Conservation (phyloP, 495 filamentous ascomycete species). For the Hypomontagnella monticulosa region DNA sequence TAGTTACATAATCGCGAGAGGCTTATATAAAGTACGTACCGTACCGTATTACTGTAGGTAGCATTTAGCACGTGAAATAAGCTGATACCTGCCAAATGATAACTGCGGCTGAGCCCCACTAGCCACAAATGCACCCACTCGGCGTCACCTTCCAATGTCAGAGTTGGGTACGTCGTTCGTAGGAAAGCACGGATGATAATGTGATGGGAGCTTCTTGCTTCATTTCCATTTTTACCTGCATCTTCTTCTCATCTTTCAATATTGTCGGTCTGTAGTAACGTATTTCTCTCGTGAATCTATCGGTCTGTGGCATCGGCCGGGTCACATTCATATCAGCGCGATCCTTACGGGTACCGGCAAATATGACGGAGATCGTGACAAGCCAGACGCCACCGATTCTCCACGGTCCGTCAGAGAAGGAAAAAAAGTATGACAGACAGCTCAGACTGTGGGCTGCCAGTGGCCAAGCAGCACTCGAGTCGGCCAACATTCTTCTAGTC, state of each 20-base stretch:
- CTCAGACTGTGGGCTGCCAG: slow-evolving; percentile 94
- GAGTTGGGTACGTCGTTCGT: too few species aligned
- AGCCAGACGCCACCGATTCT: slow-evolving; percentile 63
- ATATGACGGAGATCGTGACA: slow-evolving; percentile 59
- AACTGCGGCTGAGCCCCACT: slow-evolving; percentile 24
- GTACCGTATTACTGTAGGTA: not conserved
- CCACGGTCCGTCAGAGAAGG: slow-evolving; percentile 79
- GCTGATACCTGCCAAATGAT: not conserved
- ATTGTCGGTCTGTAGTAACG: too few species aligned
- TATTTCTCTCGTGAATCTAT: not conserved
- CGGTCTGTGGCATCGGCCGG: slow-evolving; percentile 3
- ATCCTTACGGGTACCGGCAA: slow-evolving; percentile 24
- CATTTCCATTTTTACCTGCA: not conserved
- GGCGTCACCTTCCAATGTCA: not conserved
- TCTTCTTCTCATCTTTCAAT: not conserved
- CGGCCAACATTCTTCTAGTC: slow-evolving; percentile 85
- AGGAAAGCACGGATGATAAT: not conserved
- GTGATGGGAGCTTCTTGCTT: not conserved
- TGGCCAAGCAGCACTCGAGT: slow-evolving; percentile 89
- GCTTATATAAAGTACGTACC: too few species aligned
- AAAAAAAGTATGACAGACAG: slow-evolving; percentile 95
- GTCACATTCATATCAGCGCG: slow-evolving; percentile 19
- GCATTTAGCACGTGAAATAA: not conserved
- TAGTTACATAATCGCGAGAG: too few species aligned
- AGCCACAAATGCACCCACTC: slow-evolving; percentile 1